These are phyloP conservation scores for Phylloporus scabripes DNA, from an alignment of 768 basidiomycete species.

Conservation along the genomic window DNA sequence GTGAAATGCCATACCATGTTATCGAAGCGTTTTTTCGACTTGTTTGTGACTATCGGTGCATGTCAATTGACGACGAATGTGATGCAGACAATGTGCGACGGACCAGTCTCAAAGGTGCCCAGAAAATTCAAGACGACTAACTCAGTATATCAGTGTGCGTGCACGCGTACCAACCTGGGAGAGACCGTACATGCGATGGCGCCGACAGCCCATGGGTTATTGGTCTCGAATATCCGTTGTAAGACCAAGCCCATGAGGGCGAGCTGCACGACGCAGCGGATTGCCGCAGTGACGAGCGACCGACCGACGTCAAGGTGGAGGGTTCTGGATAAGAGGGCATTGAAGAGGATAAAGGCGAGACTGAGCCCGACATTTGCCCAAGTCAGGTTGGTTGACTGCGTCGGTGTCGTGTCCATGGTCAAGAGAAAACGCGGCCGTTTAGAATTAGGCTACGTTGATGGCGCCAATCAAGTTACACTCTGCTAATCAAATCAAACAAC, in stretches of 20 bases:
- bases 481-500: constrained; percentile 22
- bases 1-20: constrained; percentile 52
- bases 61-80: background rate
- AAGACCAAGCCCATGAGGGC: constrained; percentile 66
- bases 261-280: constrained; percentile 75
- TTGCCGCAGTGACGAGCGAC: constrained; percentile 61
- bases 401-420: constrained; percentile 28
- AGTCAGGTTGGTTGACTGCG: constrained; percentile 34
- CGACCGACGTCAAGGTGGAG: constrained; percentile 66
- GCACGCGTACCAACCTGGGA: background rate
- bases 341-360: constrained; percentile 69
- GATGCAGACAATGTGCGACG: constrained; percentile 14
- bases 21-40: constrained; percentile 63
- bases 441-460: too few relatives aligned
- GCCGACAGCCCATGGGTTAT: constrained; percentile 69
- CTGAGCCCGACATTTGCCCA: constrained; percentile 78
- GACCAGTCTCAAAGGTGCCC: constrained; percentile 74
- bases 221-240: constrained; percentile 68
- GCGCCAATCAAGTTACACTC: background rate
- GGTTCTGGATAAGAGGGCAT: constrained; percentile 56
- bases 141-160: background rate
- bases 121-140: constrained; percentile 66
- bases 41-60: constrained; percentile 60
- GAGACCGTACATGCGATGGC: constrained; percentile 60
- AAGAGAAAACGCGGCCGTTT: too few relatives aligned